A percentile compares a stretch with the other conserved stretches of the same genome.
phyloP scores from a whole-genome alignment of 352 stramenopile species.

The Phytophthora aleatoria region DNA sequence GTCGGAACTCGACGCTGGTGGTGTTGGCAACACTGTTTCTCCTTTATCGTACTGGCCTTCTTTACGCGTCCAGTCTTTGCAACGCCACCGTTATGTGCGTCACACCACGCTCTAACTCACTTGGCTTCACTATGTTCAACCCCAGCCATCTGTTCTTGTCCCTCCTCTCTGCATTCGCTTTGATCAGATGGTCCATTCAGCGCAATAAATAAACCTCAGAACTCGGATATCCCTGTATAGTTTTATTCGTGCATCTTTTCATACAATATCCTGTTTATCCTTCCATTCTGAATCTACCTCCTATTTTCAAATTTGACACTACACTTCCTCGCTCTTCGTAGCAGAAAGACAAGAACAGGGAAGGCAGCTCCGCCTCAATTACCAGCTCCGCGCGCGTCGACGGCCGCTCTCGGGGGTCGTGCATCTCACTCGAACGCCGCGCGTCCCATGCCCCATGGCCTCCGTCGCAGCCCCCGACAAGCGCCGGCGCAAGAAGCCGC shows the following conservation, averaged over 20 bases:
- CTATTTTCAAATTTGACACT: neutral
- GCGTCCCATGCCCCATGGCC: conserved; percentile 24
- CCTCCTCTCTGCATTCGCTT: conserved; percentile 7
- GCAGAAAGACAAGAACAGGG: conserved; percentile 24
- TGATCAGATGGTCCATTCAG: conserved; percentile 2
- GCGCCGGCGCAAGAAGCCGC: conserved; percentile 18
- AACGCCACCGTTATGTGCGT: neutral
- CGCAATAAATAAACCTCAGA: neutral
- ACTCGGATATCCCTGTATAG: neutral
- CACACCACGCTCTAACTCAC: conserved; percentile 5
- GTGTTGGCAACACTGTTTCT: neutral
- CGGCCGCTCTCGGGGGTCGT: conserved; percentile 13
- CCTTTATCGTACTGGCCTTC: conserved; percentile 12
- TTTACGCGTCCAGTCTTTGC: conserved; percentile 10
- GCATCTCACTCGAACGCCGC: conserved; percentile 6
- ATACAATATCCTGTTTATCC: neutral
- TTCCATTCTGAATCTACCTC: neutral
- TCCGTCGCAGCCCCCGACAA: conserved; percentile 7
- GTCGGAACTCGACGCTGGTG: conserved; percentile 16
- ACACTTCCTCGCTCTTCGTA: conserved; percentile 8
- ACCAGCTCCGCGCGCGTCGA: conserved; percentile 10
- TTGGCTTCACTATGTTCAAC: conserved; percentile 8
- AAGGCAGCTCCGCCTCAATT: conserved; percentile 1
- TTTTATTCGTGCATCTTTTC: neutral
- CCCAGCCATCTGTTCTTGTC: neutral